These are phyloP conservation scores for Fusarium pseudonygamai DNA, from an alignment of 2,329 filamentous ascomycete species.

Conservation along the genomic window DNA sequence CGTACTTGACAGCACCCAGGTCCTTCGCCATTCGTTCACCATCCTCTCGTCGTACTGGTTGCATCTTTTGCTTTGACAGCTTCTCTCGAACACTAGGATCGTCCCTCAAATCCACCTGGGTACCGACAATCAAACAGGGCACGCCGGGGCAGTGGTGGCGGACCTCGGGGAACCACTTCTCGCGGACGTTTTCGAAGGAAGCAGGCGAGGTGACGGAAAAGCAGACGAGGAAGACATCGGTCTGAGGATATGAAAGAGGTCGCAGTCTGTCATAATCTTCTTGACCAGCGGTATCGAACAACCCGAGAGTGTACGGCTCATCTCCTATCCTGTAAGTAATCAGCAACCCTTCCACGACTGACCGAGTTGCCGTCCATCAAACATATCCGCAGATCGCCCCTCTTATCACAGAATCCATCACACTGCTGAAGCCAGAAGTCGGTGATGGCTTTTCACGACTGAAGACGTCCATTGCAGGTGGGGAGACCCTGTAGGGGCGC, in stretches of 20 bases:
- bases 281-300: constrained; percentile 98
- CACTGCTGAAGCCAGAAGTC: neutral
- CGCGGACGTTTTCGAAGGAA: constrained; percentile 98
- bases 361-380: neutral
- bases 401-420: constrained; percentile 1
- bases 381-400: neutral
- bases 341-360: constrained; percentile 17
- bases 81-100: constrained; percentile 90
- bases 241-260: constrained; percentile 96
- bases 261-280: constrained; percentile 99
- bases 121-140: constrained; percentile 96
- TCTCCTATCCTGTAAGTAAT: constrained; percentile 84
- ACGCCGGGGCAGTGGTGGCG: constrained; percentile 98
- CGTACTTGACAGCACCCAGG: constrained; percentile 97
- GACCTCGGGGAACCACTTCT: constrained; percentile 99
- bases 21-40: constrained; percentile 97
- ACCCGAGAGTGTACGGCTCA: constrained; percentile 94
- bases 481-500: constrained; percentile 21
- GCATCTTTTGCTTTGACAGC: constrained; percentile 95
- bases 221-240: constrained; percentile 98
- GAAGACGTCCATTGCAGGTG: constrained; percentile 17
- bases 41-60: constrained; percentile 89
- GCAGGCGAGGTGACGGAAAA: constrained; percentile 98
- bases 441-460: constrained; percentile 6
- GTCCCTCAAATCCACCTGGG: constrained; percentile 94